Evolutionary conservation across 106 monocot species (phyloP).

Genomic region (Dendrobium officinale): DNA sequence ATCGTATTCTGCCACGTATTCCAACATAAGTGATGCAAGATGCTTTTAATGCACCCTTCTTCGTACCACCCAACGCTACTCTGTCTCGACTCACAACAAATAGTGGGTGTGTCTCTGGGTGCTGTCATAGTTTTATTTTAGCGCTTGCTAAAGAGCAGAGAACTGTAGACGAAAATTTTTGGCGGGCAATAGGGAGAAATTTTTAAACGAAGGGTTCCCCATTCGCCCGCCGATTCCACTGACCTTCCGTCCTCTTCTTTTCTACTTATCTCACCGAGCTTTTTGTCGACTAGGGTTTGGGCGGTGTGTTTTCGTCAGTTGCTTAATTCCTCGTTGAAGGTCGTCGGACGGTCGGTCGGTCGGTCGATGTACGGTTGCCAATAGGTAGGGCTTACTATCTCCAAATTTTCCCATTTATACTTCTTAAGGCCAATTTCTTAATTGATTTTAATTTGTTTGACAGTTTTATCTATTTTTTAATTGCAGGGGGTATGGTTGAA

Average conservation of each 20-base stretch:
- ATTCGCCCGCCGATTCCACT: slow-evolving; percentile 8
- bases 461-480: not conserved
- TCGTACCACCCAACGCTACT: not conserved
- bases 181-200: not conserved
- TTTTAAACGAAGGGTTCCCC: not conserved
- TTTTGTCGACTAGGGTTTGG: not conserved
- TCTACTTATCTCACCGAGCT: not conserved
- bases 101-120: not conserved
- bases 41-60: not conserved
- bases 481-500: not conserved
- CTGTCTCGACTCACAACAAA: not conserved
- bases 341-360: no score
- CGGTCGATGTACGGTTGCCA: not conserved
- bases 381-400: not conserved
- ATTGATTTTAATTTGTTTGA: not conserved
- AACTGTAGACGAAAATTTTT: slow-evolving; percentile 4
- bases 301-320: not conserved
- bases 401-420: not conserved
- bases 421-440: not conserved
- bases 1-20: not conserved
- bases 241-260: not conserved
- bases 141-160: not conserved
- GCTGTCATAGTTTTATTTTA: not conserved
- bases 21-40: not conserved
- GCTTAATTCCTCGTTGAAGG: slow-evolving; percentile 1